These are phyloP conservation scores for Myxozyma mucilagina DNA, from an alignment of 805 yeast species.

Conservation along the genomic window DNA sequence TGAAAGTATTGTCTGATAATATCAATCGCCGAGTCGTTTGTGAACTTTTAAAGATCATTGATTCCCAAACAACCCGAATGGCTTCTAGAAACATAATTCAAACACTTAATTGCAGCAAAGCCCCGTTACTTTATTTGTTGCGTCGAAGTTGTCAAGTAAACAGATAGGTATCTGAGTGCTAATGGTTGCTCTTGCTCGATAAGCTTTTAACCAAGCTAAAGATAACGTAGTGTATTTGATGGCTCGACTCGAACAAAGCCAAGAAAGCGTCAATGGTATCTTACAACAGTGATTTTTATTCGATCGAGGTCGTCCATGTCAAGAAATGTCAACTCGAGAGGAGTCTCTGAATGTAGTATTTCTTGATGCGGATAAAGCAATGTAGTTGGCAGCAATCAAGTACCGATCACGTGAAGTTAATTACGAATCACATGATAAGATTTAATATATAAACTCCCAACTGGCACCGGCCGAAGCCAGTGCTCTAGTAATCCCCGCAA, in stretches of 20 bases:
- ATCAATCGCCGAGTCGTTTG: too few relatives aligned
- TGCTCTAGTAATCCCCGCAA: background rate
- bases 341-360: background rate
- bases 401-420: background rate
- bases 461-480: background rate
- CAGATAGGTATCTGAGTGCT: too few relatives aligned
- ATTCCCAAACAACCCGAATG: too few relatives aligned
- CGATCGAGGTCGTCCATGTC: slow-evolving; percentile 47
- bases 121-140: too few relatives aligned
- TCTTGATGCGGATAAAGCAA: background rate
- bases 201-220: background rate
- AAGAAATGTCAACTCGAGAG: background rate
- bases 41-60: too few relatives aligned
- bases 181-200: background rate
- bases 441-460: background rate
- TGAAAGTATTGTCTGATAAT: too few relatives aligned
- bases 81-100: too few relatives aligned
- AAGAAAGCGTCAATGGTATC: slow-evolving; percentile 11
- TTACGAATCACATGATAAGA: background rate
- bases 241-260: background rate
- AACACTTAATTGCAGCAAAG: too few relatives aligned
- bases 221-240: background rate
- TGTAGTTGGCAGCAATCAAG: background rate
- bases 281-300: slow-evolving; percentile 54
- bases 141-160: too few relatives aligned